phyloP scores from a whole-genome alignment of 441 rosid genomes.

The Gossypium lobatum region DNA sequence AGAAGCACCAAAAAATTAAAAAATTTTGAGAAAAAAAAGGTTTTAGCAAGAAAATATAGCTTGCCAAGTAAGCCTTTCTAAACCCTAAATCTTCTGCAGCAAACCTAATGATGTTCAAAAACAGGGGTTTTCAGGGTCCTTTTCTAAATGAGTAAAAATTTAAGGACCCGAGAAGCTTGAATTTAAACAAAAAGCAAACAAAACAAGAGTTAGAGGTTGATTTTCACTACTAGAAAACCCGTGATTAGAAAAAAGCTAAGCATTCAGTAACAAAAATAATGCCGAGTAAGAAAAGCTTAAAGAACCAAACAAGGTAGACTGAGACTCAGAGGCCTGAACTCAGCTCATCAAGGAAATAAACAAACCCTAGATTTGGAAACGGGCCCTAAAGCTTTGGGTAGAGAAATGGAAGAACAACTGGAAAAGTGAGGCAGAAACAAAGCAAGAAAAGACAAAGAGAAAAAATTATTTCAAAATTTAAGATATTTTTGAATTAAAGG shows the following conservation, averaged over 20 bases:
- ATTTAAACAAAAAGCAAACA: conserved; percentile 20
- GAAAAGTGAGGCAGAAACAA: conserved; percentile 17
- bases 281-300: conserved; percentile 6
- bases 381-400: conserved; percentile 43
- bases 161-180: conserved; percentile 21
- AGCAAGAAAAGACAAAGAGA: conserved; percentile 23
- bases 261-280: not conserved
- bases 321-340: conserved; percentile 1
- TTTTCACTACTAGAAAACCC: conserved; percentile 18
- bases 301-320: conserved; percentile 9
- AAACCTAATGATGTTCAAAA: conserved; percentile 22
- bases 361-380: conserved; percentile 56
- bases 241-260: not conserved
- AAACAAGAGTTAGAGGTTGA: conserved; percentile 15
- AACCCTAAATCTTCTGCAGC: conserved; percentile 23
- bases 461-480: conserved; percentile 21
- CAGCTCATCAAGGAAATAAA: conserved; percentile 3
- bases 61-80: not conserved
- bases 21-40: conserved; percentile 16
- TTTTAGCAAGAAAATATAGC: conserved; percentile 25
- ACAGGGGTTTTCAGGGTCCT: conserved; percentile 28
- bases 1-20: not conserved
- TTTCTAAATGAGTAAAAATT: conserved; percentile 16
- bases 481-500: not conserved
- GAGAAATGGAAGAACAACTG: conserved; percentile 35